Base-by-base conservation (phyloP, 1,284 basidiomycete species). In the Pyrrhoderma noxium region DNA sequence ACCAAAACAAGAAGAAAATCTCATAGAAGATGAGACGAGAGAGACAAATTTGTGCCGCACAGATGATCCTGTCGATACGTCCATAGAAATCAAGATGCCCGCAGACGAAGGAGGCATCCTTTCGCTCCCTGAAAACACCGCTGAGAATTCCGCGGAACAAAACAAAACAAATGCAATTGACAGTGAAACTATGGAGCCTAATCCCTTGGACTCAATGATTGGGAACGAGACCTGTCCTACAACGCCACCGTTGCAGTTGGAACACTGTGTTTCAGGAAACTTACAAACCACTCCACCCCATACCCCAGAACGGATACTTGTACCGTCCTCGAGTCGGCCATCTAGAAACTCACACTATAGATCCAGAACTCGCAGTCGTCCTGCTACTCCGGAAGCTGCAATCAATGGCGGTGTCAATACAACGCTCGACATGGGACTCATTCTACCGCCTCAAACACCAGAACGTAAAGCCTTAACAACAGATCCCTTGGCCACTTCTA, bases 401-500 rank as follows among this genome's bases (percentile, higher is more conserved):
- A 50, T 54, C 19, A 54, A 54, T 35, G 53, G 53, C 23, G 47
- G 27, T 31, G 27, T 25, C 8, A 40, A 38, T 34, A 42, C 21
- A 21, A 31, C 35, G 4, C 34, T 25, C 18, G 18, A 36, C 8
- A 21, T 18, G 19, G 3, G 27, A 5, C 5, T 5, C 11, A 31
- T 31, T 5, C 11, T 40, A 5, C 38, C 38, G 8, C 38, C 38
- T 16, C 5, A 25, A 7, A 65, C 64, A 0, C 68, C 65, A 14
- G 53, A 60, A 8, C 43, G 53, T 13, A 53, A 60, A 18, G 55
- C n/a, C 14, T 63, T 62, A 27, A 57, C 69, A n/a, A 14, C 48
- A 3, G 67, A 68, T 27, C 59, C 69, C 9, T 56, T 70, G 7
- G 67, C 67, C 7, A 64, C 67, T 13, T 67, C 69, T 2, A 60